Evolutionary conservation across 1,284 basidiomycete species (phyloP), one percentile per base, ranked within the genome.

Genomic region (Rhodotorula glutinis): DNA sequence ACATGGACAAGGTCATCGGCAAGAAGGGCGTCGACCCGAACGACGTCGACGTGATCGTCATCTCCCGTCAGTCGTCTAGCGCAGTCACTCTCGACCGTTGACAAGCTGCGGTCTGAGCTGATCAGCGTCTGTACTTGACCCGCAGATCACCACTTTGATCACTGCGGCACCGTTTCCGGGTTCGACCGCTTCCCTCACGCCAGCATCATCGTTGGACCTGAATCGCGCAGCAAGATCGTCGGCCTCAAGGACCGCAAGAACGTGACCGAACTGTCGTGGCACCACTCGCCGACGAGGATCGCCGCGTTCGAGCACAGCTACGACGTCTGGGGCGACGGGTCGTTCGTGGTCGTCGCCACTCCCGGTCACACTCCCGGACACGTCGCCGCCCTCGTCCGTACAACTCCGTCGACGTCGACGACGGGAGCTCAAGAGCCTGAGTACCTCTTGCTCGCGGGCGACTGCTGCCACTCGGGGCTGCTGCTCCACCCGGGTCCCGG

Each of bases 261-360:
- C 27, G 41, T 58, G 21, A 29, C 29, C 33, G 56, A 61, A 19
- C 47, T 67, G 38, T 21, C 46, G 19, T 62, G 62, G 51, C n/a
- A 46, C n/a, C n/a, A 38, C 29, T 53, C 53, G 41, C 60, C 53
- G 3, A 47, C 53, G 1, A 49, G 25, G 27, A 66, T 86, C 44
- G 85, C 84, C 0, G 82, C 83, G 5, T 86, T 85, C 75, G 81
- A 82, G 10, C 80, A 77, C 53, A 82, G 82, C 10, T 73, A 82
- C 38, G 85, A 87, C 76, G 82, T 81, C 68, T 85, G 82, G 73
- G 81, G 81, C 21, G 85, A 87, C 68, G 85, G 85, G 4, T 83
- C 82, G 67, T 66, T 85, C 51, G 85, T 85, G 73, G 77, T 87
- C 63, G 78, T 86, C 62, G 82, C 86, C 69, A 80, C 85, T 10